A percentile compares a stretch with the other conserved stretches of the same genome.
Evolutionary conservation across 305 asterid species (phyloP).

Genomic region (Petunia hybrid): DNA sequence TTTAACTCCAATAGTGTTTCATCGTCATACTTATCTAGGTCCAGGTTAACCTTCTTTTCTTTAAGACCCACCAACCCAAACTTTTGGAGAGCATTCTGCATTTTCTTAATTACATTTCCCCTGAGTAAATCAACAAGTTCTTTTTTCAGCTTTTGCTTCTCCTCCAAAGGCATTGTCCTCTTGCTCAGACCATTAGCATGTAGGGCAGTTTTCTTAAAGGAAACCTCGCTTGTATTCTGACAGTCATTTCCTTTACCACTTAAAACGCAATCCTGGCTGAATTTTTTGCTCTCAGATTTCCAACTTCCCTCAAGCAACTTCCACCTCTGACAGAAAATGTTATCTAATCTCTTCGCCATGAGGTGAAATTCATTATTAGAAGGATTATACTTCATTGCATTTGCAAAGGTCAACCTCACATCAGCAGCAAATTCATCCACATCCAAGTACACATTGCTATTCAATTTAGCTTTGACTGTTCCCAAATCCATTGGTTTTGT

Average conservation of each 20-base stretch:
- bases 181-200: constrained; percentile 32
- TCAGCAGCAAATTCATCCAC: constrained; percentile 74
- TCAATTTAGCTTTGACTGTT: constrained; percentile 64
- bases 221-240: constrained; percentile 35
- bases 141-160: constrained; percentile 47
- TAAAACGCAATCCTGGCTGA: constrained; percentile 27
- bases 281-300: constrained; percentile 43
- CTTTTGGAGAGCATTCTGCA: constrained; percentile 45
- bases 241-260: constrained; percentile 37
- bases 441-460: constrained; percentile 51
- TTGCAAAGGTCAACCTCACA: constrained; percentile 71
- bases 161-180: constrained; percentile 42
- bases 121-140: constrained; percentile 45
- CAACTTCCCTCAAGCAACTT: constrained; percentile 52
- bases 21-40: constrained; percentile 33
- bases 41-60: constrained; percentile 33
- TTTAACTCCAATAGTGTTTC: constrained; percentile 53
- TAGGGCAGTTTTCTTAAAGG: constrained; percentile 36
- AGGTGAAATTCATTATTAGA: constrained; percentile 50
- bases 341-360: constrained; percentile 58
- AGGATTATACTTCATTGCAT: constrained; percentile 78
- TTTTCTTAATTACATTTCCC: constrained; percentile 46
- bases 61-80: constrained; percentile 31
- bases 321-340: constrained; percentile 63
- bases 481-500: constrained; percentile 88